phyloP scores from a whole-genome alignment of 2,329 filamentous ascomycete genomes.

The Nemania bipapillata region DNA sequence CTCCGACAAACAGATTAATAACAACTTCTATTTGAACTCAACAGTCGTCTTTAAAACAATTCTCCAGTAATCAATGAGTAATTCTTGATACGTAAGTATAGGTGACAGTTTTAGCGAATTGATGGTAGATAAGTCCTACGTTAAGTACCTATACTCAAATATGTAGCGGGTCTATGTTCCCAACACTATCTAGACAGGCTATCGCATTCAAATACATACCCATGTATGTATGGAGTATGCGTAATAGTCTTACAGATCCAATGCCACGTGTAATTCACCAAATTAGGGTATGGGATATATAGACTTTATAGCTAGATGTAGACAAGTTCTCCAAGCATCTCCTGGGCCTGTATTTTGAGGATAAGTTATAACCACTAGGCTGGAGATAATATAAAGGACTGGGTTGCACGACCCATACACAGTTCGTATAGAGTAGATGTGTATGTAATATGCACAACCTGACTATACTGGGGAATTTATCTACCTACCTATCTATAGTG shows the following conservation, averaged over 20 bases:
- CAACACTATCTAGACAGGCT: too few relatives aligned
- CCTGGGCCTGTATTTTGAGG: background rate
- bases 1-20: background rate
- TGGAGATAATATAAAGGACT: background rate
- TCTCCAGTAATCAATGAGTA: background rate
- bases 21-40: background rate
- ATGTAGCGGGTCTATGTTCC: too few relatives aligned
- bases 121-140: too few relatives aligned
- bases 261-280: background rate
- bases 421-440: background rate
- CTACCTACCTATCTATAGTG: background rate
- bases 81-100: too few relatives aligned
- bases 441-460: background rate
- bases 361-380: background rate
- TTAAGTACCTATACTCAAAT: too few relatives aligned
- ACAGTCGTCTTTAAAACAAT: background rate
- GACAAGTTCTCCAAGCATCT: too few relatives aligned
- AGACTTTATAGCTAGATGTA: background rate
- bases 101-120: too few relatives aligned
- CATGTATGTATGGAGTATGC: background rate
- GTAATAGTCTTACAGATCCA: background rate
- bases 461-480: background rate
- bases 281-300: background rate
- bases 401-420: background rate
- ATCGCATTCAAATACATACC: too few relatives aligned